These are phyloP conservation scores for Zizania palustris DNA, from an alignment of 202 grass and related monocot species.

Conservation along the genomic window DNA sequence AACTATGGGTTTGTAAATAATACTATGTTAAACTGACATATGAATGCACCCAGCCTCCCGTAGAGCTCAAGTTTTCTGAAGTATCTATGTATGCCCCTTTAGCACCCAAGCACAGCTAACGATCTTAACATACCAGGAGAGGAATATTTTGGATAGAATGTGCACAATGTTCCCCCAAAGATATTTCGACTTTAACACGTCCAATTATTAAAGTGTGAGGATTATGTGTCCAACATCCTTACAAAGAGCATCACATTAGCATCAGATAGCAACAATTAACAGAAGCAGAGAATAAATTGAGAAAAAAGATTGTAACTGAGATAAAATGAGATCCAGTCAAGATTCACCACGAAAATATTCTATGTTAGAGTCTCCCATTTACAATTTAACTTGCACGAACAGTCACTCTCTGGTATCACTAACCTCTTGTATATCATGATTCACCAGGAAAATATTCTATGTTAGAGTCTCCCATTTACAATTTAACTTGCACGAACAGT, in stretches of 20 bases:
- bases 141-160: conserved; percentile 7
- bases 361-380: neutral
- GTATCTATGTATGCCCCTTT: neutral
- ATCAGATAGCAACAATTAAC: neutral
- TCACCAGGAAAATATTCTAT: conserved; percentile 24
- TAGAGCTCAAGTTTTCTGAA: neutral
- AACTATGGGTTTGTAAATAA: neutral
- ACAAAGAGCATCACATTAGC: conserved; percentile 18
- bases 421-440: neutral
- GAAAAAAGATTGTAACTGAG: neutral
- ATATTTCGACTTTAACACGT: neutral
- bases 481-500: too few relatives aligned
- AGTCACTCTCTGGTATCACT: too few relatives aligned
- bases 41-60: neutral
- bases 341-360: conserved; percentile 16
- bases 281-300: conserved; percentile 13
- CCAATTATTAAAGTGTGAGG: neutral
- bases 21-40: neutral
- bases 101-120: neutral
- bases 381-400: conserved; percentile 6
- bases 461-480: neutral
- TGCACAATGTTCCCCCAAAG: neutral
- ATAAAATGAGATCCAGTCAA: conserved; percentile 19
- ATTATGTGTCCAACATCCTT: conserved; percentile 14
- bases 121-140: neutral